These are phyloP conservation scores for Claviceps purpurea DNA, from an alignment of 2,329 filamentous ascomycete species.

Conservation along the genomic window DNA sequence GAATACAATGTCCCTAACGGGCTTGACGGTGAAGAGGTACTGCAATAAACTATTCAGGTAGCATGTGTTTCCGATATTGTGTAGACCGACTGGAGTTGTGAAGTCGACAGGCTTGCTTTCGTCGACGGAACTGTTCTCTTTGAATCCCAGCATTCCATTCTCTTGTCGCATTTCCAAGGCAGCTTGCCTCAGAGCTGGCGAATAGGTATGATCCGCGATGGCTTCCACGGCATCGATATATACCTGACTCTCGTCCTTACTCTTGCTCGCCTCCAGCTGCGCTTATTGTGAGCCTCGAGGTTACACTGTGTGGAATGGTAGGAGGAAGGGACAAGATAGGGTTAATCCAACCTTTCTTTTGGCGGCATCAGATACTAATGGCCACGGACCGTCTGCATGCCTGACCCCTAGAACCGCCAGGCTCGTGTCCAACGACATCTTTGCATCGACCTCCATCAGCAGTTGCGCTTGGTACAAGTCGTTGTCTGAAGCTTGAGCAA, in stretches of 20 bases:
- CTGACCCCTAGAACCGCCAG: conserved; percentile 18
- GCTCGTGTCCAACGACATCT: conserved; percentile 23
- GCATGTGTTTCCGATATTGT: conserved; percentile 95
- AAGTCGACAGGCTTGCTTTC: conserved; percentile 16
- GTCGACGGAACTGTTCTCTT: conserved; percentile 2
- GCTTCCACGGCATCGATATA: conserved; percentile 23
- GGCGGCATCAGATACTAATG: conserved; percentile 12
- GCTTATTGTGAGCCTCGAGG: not conserved
- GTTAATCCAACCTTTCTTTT: conserved; percentile 16
- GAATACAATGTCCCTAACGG: conserved; percentile 68
- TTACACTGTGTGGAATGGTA: not conserved
- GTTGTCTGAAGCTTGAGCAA: conserved; percentile 21
- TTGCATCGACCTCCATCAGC: conserved; percentile 20
- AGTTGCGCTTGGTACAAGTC: conserved; percentile 21
- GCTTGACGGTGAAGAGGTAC: conserved; percentile 81
- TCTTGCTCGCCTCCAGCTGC: conserved; percentile 15
- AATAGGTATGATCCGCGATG: conserved; percentile 18
- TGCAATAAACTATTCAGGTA: conserved; percentile 95
- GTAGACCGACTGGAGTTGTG: conserved; percentile 68
- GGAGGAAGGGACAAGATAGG: not conserved
- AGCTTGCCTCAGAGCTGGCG: conserved; percentile 13
- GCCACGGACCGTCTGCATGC: conserved; percentile 12
- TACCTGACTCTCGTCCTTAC: conserved; percentile 16
- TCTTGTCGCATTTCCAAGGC: conserved; percentile 13
- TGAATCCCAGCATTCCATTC: conserved; percentile 6